Evolutionary conservation across 805 yeast species (phyloP), one percentile per base, ranked within the genome.

Genomic region (fission yeast (Schizosaccharomyces pombe)): DNA sequence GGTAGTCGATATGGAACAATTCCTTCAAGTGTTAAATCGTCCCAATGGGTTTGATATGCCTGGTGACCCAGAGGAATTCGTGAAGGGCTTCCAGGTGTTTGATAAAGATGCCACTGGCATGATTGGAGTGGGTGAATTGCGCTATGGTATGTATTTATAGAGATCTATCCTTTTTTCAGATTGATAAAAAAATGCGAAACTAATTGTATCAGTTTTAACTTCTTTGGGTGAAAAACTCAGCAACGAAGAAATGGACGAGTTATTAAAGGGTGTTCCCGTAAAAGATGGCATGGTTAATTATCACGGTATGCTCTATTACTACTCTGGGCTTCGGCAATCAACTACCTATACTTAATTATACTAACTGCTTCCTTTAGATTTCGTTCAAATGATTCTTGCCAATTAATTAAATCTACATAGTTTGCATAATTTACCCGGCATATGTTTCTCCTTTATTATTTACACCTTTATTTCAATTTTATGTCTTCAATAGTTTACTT

Each of bases 51-150:
- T 83, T 75, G 81, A 82, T 68, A 79, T 85, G 43, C 75, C 84
- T 57, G 95, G 95, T 12, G 83, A 82, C 62, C 86, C 93, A 47
- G 85, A 80, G 68, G 98, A 91, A 67, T 91, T 89, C 68, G 78
- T 91, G 64, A 84, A 89, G 65, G 91, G 89, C 0, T 91, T 91
- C 77, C 97, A 91, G 71, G 96, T 91, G 4, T 91, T 91, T 62
- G 99, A 91, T 71, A 91, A 89, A 71, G 94, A 86, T 60, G 78
- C 82, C 59, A 82, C 95, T 19, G 99, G 99, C 4, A 84, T 80
- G 70, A 91, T 91, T 61, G 94, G 96, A 43, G 94, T 91, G 49
- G 99, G 99, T 56, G 97, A 91, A 70, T 75, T 91, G 62, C 78
- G 94, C 67, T 91, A 91, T 69, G 86, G 64, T 62, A 59, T 22